A percentile compares a stretch with the other conserved stretches of the same genome.
phyloP scores from a whole-genome alignment of 176 grass and related monocot genomes.

The Aegilops sharonensis region DNA sequence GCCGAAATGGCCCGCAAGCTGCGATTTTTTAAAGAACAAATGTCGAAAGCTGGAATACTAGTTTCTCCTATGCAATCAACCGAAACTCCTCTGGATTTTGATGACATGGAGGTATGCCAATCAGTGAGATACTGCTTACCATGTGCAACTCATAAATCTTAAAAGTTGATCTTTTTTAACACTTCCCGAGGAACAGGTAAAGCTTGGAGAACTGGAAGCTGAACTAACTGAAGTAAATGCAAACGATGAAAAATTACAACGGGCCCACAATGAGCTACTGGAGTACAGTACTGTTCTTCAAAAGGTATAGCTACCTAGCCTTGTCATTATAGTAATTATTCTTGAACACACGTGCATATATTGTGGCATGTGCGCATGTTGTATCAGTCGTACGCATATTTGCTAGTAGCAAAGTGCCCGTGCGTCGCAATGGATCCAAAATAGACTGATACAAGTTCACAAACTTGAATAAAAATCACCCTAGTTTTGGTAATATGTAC shows the following conservation, averaged over 20 bases:
- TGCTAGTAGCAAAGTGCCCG: background rate
- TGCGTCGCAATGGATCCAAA: background rate
- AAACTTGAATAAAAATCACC: background rate
- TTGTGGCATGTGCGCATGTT: background rate
- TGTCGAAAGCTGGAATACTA: slow-evolving; percentile 67
- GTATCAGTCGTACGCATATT: slow-evolving; percentile 4
- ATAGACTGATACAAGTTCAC: background rate
- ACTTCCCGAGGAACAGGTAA: slow-evolving; percentile 59
- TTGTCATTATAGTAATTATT: slow-evolving; percentile 13
- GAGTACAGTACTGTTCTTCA: slow-evolving; percentile 87
- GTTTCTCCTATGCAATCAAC: slow-evolving; percentile 38
- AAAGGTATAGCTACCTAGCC: slow-evolving; percentile 54
- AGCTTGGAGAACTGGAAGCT: slow-evolving; percentile 81
- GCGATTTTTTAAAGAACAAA: slow-evolving; percentile 85
- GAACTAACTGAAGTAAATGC: slow-evolving; percentile 96
- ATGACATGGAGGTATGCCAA: slow-evolving; percentile 69
- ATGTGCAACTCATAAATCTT: background rate
- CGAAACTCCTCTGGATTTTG: slow-evolving; percentile 58
- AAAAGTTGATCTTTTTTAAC: slow-evolving; percentile 1
- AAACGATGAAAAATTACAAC: slow-evolving; percentile 87
- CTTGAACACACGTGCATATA: slow-evolving; percentile 16
- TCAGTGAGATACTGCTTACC: background rate
- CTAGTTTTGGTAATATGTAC: background rate
- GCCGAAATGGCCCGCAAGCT: slow-evolving; percentile 90
- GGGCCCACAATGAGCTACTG: slow-evolving; percentile 72